These are phyloP conservation scores for Cotoneaster glaucophyllus DNA, from an alignment of 306 rosid genomes.

Conservation along the genomic window DNA sequence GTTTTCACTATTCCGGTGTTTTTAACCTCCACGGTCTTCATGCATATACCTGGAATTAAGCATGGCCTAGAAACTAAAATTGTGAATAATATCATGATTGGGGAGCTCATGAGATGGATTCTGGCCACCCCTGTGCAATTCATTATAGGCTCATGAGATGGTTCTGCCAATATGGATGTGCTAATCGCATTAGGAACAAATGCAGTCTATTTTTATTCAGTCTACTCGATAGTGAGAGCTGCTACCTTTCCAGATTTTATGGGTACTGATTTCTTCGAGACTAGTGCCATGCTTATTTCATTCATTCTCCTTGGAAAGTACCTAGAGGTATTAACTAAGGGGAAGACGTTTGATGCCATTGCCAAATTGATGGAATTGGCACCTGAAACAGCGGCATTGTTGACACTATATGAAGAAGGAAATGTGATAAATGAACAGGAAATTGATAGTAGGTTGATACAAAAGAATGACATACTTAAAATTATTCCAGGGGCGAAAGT, in stretches of 20 bases:
- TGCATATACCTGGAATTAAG: constrained; percentile 52
- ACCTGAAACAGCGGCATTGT: constrained; percentile 49
- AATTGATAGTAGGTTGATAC: constrained; percentile 58
- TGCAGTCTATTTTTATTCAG: constrained; percentile 64
- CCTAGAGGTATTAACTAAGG: constrained; percentile 66
- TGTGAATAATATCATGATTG: constrained; percentile 45
- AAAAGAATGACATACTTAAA: constrained; percentile 65
- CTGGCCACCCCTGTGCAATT: constrained; percentile 61
- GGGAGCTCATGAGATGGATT: constrained; percentile 43
- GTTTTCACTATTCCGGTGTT: constrained; percentile 57
- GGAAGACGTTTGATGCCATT: constrained; percentile 61
- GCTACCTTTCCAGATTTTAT: constrained; percentile 37
- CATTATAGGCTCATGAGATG: constrained; percentile 52
- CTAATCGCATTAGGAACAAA: constrained; percentile 64
- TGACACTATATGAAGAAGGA: constrained; percentile 37
- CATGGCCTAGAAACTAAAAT: constrained; percentile 37
- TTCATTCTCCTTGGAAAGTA: constrained; percentile 65
- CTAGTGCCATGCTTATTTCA: constrained; percentile 63
- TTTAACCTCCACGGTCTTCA: constrained; percentile 60
- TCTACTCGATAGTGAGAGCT: constrained; percentile 50
- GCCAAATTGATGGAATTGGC: constrained; percentile 67
- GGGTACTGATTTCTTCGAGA: constrained; percentile 68
- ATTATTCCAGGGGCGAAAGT: constrained; percentile 66
- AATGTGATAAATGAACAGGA: constrained; percentile 38
- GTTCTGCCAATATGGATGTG: constrained; percentile 68